Conservation (phyloP, 495 filamentous ascomycete genomes). For the Xylaria flabelliformis region DNA sequence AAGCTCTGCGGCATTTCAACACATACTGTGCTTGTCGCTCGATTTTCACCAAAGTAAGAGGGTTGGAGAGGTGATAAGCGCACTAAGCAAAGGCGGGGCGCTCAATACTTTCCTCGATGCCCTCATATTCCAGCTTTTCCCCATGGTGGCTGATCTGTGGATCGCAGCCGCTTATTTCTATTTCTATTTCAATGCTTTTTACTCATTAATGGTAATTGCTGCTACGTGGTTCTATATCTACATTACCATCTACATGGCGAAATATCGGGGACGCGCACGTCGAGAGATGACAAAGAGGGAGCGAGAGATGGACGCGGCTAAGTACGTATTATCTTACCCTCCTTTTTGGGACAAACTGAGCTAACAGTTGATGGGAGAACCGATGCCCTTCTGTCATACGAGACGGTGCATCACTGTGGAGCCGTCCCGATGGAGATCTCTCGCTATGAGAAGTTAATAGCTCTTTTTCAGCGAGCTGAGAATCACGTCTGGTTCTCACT, state of each 20-base stretch:
- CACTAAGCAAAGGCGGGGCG: conserved; percentile 79
- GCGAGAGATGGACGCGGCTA: conserved; percentile 50
- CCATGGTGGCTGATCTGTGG: conserved; percentile 78
- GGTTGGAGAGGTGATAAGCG: conserved; percentile 82
- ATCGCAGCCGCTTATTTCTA: conserved; percentile 80
- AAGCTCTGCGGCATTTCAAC: conserved; percentile 56
- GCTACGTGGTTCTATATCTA: conserved; percentile 85
- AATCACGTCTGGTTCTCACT: neutral
- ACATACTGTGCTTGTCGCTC: conserved; percentile 79
- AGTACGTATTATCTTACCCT: conserved; percentile 76
- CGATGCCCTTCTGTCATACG: conserved; percentile 71
- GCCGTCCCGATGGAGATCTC: conserved; percentile 71
- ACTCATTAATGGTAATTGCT: conserved; percentile 73
- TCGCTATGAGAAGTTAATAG: conserved; percentile 37
- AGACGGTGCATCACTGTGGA: conserved; percentile 78
- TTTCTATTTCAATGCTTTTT: conserved; percentile 76
- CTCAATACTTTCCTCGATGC: conserved; percentile 87
- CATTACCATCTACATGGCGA: conserved; percentile 82
- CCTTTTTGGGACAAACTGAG: conserved; percentile 79
- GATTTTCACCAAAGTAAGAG: conserved; percentile 87
- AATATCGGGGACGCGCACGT: conserved; percentile 78
- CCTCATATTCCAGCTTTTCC: conserved; percentile 78
- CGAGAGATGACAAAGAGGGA: conserved; percentile 72
- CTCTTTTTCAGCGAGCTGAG: neutral
- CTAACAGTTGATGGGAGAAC: conserved; percentile 64